Conservation (phyloP, 2,329 filamentous ascomycete genomes). For the Alternaria burnsii region DNA sequence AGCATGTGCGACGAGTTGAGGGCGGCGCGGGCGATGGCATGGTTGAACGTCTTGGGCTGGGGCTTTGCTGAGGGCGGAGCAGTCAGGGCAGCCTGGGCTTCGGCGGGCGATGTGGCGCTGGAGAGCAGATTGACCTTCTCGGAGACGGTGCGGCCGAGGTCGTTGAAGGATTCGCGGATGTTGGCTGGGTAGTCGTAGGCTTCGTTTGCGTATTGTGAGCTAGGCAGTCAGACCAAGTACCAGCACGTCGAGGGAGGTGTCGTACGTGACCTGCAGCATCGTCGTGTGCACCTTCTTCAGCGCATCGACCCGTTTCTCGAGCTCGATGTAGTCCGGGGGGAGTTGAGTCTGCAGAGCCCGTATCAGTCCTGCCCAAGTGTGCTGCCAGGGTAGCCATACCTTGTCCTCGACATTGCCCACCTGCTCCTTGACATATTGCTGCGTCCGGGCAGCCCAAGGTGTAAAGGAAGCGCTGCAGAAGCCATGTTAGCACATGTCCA, state of each 20-base stretch:
- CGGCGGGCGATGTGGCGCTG: constrained; percentile 82
- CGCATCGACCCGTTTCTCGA: constrained; percentile 98
- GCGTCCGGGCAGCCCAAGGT: constrained; percentile 90
- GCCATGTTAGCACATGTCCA: constrained; percentile 48
- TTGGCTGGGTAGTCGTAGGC: constrained; percentile 94
- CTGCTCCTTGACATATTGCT: constrained; percentile 98
- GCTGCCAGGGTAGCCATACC: constrained; percentile 57
- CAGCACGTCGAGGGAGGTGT: constrained; percentile 7
- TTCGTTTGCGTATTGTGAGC: constrained; percentile 91
- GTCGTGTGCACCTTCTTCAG: constrained; percentile 97
- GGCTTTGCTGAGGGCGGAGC: constrained; percentile 90
- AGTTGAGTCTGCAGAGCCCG: constrained; percentile 79
- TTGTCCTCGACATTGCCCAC: constrained; percentile 94
- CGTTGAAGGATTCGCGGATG: constrained; percentile 96
- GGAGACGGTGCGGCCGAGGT: constrained; percentile 92
- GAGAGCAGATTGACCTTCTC: constrained; percentile 95
- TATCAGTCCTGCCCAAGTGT: constrained; percentile 30
- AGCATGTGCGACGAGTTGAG: constrained; percentile 87
- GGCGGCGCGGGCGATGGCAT: constrained; percentile 91
- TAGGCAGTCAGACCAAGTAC: constrained; percentile 49
- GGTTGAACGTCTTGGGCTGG: constrained; percentile 97
- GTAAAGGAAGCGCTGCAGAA: constrained; percentile 80
- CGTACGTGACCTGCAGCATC: constrained; percentile 94
- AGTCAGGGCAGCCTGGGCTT: constrained; percentile 92
- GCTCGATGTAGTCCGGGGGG: constrained; percentile 95